These are phyloP conservation scores for Paraconiothyrium brasiliense DNA, from an alignment of 2,329 filamentous ascomycete genomes.

Conservation along the genomic window DNA sequence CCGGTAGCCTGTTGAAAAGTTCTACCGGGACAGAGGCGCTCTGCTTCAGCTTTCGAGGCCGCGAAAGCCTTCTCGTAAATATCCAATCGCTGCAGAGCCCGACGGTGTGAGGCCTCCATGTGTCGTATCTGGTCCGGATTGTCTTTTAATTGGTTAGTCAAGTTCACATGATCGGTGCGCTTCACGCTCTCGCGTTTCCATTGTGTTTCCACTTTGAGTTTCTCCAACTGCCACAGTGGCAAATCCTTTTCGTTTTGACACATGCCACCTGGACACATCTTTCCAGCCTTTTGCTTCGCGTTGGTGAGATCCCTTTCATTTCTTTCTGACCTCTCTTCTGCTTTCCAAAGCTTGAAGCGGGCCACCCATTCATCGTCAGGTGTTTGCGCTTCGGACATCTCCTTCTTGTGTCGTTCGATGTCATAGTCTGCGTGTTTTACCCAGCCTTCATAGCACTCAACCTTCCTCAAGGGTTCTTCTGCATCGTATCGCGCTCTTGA, in stretches of 20 bases:
- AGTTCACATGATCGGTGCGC: background rate
- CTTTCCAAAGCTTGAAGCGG: slow-evolving; percentile 10
- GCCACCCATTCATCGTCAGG: slow-evolving; percentile 10
- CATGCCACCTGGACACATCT: slow-evolving; percentile 15
- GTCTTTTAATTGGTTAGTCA: background rate
- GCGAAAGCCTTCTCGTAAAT: slow-evolving; percentile 1
- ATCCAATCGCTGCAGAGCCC: background rate
- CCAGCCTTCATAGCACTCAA: slow-evolving; percentile 12
- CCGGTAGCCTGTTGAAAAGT: slow-evolving; percentile 11
- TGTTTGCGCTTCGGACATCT: slow-evolving; percentile 3
- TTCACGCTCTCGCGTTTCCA: slow-evolving; percentile 1
- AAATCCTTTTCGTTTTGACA: slow-evolving; percentile 12
- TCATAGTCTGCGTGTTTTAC: background rate
- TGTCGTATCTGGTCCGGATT: background rate
- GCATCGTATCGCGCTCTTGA: slow-evolving; percentile 11
- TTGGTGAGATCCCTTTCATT: slow-evolving; percentile 4
- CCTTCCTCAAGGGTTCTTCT: slow-evolving; percentile 12
- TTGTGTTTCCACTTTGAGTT: slow-evolving; percentile 9
- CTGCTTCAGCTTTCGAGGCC: slow-evolving; percentile 7
- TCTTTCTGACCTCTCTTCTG: background rate
- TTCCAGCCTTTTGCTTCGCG: slow-evolving; percentile 8
- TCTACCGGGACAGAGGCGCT: slow-evolving; percentile 9
- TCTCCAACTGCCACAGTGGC: slow-evolving; percentile 15
- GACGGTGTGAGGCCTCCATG: background rate
- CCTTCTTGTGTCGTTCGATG: background rate